Base-by-base conservation (phyloP, 2,329 filamentous ascomycete species). In the Aspergillus jensenii region DNA sequence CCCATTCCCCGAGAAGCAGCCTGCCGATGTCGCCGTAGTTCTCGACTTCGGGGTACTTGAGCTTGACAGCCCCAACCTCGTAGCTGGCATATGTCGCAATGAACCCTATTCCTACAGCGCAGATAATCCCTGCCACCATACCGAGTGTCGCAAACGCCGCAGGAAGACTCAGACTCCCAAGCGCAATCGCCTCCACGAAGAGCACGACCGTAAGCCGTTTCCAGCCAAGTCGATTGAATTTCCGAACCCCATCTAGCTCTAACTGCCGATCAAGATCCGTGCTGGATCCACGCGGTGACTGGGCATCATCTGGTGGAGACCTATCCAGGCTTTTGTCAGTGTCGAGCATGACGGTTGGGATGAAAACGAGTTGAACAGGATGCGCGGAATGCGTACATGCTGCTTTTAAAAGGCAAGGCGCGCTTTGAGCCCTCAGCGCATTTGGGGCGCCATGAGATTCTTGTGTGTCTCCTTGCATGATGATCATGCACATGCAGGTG, bases 101-200 rank as follows among this genome's bases (percentile, higher is more conserved):
- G 19, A 74, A 49, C 3, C 73, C 72, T 4, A 75, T 52, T 15
- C 78, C 77, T 5, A 81, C 66, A 27, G 68, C 71, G 58, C 76
- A 67, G 60, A 81, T 74, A 33, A 79, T 72, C 54, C 79, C 78
- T 4, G 74, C 72, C 7, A 80, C 72, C 76, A 80, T 79, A 37
- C 78, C 78, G 4, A 80, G 66, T 6, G 71, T 77, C 2, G 77
- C 77, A 52, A 80, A 79, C 23, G 77, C 75, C 43, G 71, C 74
- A 6, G 79, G 77, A 25, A 80, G 70, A 53, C 77, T 78, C 59
- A 80, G 68, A 37, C 73, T 76, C 41, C 79, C 80, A 21, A 82
- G 72, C 4, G 79, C 78, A 59, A 81, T 80, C 27, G 79, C 78
- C 64, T 82, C 80, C 52, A 81, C 80, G 52, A 82, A 79, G 53